These are phyloP conservation scores for Vigna unguiculata DNA, from an alignment of 306 rosid species.

Conservation along the genomic window DNA sequence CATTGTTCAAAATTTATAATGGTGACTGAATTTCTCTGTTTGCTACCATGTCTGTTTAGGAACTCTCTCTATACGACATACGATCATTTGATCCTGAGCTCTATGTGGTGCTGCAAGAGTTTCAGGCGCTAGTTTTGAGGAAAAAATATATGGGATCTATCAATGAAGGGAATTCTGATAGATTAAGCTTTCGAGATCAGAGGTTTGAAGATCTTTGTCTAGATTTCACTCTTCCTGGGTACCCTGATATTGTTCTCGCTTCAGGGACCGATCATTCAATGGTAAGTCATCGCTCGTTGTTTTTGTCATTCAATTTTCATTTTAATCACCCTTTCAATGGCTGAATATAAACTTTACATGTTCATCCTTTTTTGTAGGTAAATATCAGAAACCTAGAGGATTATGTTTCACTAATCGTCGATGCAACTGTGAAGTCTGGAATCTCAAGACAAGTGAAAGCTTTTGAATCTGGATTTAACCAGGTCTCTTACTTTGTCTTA, in stretches of 20 bases:
- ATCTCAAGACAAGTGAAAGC: conserved; percentile 92
- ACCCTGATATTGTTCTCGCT: conserved; percentile 74
- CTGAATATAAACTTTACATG: conserved; percentile 8
- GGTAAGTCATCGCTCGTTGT: conserved; percentile 54
- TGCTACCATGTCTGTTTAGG: conserved; percentile 53
- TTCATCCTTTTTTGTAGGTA: conserved; percentile 63
- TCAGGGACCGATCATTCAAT: conserved; percentile 58
- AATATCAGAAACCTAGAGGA: conserved; percentile 74
- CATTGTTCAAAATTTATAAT: conserved; percentile 21
- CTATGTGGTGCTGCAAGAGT: conserved; percentile 79
- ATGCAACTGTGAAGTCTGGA: conserved; percentile 83
- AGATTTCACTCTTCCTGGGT: conserved; percentile 96
- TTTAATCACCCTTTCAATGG: conserved; percentile 33
- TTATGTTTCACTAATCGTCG: conserved; percentile 70
- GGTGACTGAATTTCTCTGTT: conserved; percentile 35
- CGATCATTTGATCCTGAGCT: conserved; percentile 86
- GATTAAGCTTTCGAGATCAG: conserved; percentile 57
- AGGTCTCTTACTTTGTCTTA: conserved; percentile 56
- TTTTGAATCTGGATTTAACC: conserved; percentile 86
- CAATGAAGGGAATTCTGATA: conserved; percentile 52
- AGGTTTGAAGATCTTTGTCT: conserved; percentile 92
- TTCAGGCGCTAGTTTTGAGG: conserved; percentile 76
- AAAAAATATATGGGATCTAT: conserved; percentile 55
- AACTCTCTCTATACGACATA: conserved; percentile 80
- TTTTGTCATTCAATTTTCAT: conserved; percentile 35